Percentiles rank a stretch among this genome's conserved stretches.
Conservation (phyloP, 2,329 filamentous ascomycete genomes). For the Xylariales sp. region DNA sequence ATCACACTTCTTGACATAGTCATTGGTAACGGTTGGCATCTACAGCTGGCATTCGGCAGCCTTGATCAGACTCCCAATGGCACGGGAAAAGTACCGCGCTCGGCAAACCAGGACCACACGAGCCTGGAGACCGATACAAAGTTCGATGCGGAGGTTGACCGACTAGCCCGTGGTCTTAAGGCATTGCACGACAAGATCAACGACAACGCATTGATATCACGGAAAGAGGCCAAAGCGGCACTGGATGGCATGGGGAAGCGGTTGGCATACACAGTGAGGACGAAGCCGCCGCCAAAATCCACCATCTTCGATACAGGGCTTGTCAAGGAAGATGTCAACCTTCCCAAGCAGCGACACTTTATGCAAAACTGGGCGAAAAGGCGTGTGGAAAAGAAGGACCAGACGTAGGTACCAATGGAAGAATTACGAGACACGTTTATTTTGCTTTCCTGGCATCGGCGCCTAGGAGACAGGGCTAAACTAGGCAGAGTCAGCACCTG, state of each 20-base stretch:
- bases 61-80: too few relatives aligned
- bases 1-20: conserved; percentile 69
- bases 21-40: conserved; percentile 56
- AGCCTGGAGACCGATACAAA: conserved; percentile 26
- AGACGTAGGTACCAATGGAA: too few relatives aligned
- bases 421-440: too few relatives aligned
- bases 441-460: too few relatives aligned
- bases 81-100: conserved; percentile 19
- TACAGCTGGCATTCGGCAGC: conserved; percentile 13
- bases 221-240: conserved; percentile 72
- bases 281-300: conserved; percentile 50
- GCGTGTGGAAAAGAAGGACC: too few relatives aligned
- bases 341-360: conserved; percentile 41
- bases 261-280: conserved; percentile 66
- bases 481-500: too few relatives aligned
- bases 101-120: conserved; percentile 20
- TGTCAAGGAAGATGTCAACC: conserved; percentile 29
- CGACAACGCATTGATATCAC: conserved; percentile 67
- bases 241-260: conserved; percentile 73
- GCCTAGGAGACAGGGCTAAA: too few relatives aligned
- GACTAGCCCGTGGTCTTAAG: conserved; percentile 56
- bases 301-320: conserved; percentile 41
- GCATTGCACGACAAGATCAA: conserved; percentile 59
- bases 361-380: conserved; percentile 39
- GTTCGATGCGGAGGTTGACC: conserved; percentile 72